Conservation (phyloP, 1,139 yeast genomes). For the Scheffersomyces segobiensis region DNA sequence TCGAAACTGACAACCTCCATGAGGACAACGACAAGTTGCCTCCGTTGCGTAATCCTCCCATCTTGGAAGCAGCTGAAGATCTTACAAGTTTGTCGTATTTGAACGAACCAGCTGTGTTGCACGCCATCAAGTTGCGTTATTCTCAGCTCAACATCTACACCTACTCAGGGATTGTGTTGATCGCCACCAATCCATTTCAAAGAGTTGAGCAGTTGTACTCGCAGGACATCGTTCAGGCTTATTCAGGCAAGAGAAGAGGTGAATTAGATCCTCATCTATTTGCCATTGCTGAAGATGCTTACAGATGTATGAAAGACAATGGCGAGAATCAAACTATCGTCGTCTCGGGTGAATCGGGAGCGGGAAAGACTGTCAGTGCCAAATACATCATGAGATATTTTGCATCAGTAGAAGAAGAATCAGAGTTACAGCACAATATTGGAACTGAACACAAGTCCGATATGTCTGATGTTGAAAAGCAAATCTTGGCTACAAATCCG, state of each 20-base stretch:
- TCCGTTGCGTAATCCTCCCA: conserved; percentile 89
- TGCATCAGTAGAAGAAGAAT: conserved; percentile 84
- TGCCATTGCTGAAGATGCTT: conserved; percentile 99
- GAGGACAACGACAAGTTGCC: conserved; percentile 65
- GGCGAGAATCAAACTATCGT: conserved; percentile 90
- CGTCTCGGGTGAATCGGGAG: conserved; percentile 98
- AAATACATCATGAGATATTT: conserved; percentile 97
- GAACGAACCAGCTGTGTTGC: conserved; percentile 95
- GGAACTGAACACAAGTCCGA: conserved; percentile 58
- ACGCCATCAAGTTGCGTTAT: conserved; percentile 89
- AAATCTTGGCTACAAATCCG: conserved; percentile 95
- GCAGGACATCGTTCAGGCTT: conserved; percentile 89
- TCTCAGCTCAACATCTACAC: conserved; percentile 90
- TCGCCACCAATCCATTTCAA: conserved; percentile 96
- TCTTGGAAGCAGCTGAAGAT: conserved; percentile 92
- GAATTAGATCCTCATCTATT: conserved; percentile 95
- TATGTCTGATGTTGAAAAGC: conserved; percentile 90
- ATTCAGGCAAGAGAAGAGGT: conserved; percentile 89
- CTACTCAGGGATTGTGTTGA: conserved; percentile 93
- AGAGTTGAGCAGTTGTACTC: conserved; percentile 88
- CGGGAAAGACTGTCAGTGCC: conserved; percentile 97
- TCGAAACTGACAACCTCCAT: conserved; percentile 50
- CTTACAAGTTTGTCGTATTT: conserved; percentile 87
- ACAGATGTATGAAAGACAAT: conserved; percentile 88
- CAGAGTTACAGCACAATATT: conserved; percentile 31